phyloP scores from a whole-genome alignment of 176 grass and related monocot species.

The Canna indica region DNA sequence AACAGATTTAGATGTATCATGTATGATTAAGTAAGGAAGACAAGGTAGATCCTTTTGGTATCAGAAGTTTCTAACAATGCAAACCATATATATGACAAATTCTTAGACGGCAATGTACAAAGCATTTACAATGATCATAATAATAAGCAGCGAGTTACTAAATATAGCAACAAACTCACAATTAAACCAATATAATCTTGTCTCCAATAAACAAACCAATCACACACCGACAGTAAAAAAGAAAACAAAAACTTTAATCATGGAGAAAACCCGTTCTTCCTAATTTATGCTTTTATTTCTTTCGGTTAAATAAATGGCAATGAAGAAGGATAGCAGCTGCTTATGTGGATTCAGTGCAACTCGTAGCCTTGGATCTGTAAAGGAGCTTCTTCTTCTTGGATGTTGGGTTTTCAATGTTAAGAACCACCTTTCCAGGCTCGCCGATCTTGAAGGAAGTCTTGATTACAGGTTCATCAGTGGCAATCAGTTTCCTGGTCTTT shows the following conservation, averaged over 20 bases:
- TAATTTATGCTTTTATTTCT: conserved; percentile 5
- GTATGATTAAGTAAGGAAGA: neutral
- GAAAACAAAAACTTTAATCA: neutral
- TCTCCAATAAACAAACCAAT: conserved; percentile 15
- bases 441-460: conserved; percentile 15
- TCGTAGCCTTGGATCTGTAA: conserved; percentile 14
- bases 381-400: conserved; percentile 29
- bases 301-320: conserved; percentile 6
- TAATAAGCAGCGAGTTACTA: neutral
- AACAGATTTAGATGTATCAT: no score
- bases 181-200: conserved; percentile 9
- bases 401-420: conserved; percentile 14
- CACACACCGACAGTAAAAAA: neutral
- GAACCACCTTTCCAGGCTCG: conserved; percentile 15
- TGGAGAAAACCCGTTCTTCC: neutral
- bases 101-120: conserved; percentile 1
- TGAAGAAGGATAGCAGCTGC: neutral
- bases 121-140: conserved; percentile 9
- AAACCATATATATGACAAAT: neutral
- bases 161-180: neutral
- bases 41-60: neutral
- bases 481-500: conserved; percentile 8
- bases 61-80: neutral
- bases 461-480: conserved; percentile 12
- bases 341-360: conserved; percentile 11